Percentiles rank a stretch among this genome's conserved stretches.
phyloP scores from a whole-genome alignment of 805 yeast species.

The Zygoascus bituminiphila region DNA sequence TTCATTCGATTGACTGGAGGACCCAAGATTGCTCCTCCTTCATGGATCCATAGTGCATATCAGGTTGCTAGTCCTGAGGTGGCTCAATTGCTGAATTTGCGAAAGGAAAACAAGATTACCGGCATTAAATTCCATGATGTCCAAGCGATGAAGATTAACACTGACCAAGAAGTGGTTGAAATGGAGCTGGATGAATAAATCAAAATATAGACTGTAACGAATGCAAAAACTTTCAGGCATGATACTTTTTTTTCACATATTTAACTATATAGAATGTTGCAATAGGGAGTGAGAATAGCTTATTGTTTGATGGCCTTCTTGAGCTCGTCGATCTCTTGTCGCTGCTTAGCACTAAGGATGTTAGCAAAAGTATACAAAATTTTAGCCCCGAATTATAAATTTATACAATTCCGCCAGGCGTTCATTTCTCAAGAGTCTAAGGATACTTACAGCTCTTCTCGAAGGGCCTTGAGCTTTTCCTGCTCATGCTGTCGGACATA shows the following conservation, averaged over 20 bases:
- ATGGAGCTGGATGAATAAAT: slow-evolving; percentile 5
- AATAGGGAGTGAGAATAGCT: slow-evolving; percentile 9
- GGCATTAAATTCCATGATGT: slow-evolving; percentile 29
- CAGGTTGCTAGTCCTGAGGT: slow-evolving; percentile 46
- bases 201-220: background rate
- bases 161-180: background rate
- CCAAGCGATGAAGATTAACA: slow-evolving; percentile 9
- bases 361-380: background rate
- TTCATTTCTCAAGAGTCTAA: background rate
- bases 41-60: slow-evolving; percentile 80
- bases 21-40: slow-evolving; percentile 53
- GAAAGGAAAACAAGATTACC: slow-evolving; percentile 18
- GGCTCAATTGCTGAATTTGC: slow-evolving; percentile 22
- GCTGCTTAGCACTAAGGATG: slow-evolving; percentile 13
- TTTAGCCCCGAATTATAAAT: too few relatives aligned
- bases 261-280: background rate
- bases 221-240: background rate
- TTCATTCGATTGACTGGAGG: slow-evolving; percentile 80
- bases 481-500: slow-evolving; percentile 85
- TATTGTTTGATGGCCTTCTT: slow-evolving; percentile 26
- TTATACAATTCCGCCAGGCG: too few relatives aligned
- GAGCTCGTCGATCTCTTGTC: slow-evolving; percentile 23
- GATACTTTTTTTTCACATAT: background rate
- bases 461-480: slow-evolving; percentile 71
- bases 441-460: slow-evolving; percentile 38